Conservation (phyloP, 163 green algal genomes). For the Smithsoniella earleae region DNA sequence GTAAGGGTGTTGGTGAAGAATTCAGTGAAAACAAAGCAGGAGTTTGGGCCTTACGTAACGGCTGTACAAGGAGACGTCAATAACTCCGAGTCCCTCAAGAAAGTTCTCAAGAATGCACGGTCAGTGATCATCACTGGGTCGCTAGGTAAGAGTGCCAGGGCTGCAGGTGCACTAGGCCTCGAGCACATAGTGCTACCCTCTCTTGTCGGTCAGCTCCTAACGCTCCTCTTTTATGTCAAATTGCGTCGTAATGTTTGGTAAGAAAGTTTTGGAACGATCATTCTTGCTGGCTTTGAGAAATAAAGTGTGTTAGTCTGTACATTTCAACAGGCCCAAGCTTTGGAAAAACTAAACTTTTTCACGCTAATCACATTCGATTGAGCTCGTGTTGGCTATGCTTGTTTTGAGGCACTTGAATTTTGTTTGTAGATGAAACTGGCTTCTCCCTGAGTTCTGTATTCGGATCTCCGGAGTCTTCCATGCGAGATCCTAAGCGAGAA, state of each 20-base stretch:
- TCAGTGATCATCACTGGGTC: background rate
- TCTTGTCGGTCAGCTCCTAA: background rate
- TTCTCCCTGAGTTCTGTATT: constrained; percentile 1
- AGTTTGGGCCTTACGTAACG: constrained; percentile 15
- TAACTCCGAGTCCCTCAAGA: background rate
- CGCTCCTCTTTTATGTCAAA: background rate
- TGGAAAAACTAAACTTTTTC: background rate
- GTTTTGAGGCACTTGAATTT: background rate
- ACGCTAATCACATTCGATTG: too few relatives aligned
- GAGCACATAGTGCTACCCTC: constrained; percentile 26
- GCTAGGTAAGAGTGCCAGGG: background rate
- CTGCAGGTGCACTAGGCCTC: background rate
- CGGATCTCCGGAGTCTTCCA: background rate
- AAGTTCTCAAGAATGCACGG: background rate
- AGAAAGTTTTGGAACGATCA: background rate
- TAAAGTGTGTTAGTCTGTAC: background rate
- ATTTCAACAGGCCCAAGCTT: too few relatives aligned
- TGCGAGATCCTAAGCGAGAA: background rate
- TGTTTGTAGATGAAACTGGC: background rate
- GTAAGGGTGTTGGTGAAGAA: background rate
- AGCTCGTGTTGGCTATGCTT: too few relatives aligned
- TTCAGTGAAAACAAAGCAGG: background rate
- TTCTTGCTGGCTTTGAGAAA: background rate
- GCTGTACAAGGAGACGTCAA: background rate
- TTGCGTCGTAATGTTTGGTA: background rate